A percentile compares a stretch with the other conserved stretches of the same genome.
phyloP scores from a whole-genome alignment of 2,329 filamentous ascomycete genomes.

The Penicillium nordicum region DNA sequence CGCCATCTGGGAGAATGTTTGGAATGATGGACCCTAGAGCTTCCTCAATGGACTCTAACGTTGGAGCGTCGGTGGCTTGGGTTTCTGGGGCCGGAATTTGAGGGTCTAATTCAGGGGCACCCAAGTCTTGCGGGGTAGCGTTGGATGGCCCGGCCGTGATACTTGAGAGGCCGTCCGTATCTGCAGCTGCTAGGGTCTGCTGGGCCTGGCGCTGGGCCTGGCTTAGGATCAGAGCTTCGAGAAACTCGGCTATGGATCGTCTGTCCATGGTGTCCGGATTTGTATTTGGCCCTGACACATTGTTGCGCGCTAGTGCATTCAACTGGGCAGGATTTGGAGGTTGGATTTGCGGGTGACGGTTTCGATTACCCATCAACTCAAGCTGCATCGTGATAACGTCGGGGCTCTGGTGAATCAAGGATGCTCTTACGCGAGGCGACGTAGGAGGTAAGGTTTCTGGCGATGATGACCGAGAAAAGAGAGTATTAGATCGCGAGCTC shows the following conservation, averaged over 20 bases:
- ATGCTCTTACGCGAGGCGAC: slow-evolving; percentile 43
- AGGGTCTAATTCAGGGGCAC: slow-evolving; percentile 2
- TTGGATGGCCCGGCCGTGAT: slow-evolving; percentile 20
- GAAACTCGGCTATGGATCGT: slow-evolving; percentile 34
- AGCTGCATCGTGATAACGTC: slow-evolving; percentile 46
- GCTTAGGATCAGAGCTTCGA: slow-evolving; percentile 35
- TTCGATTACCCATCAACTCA: slow-evolving; percentile 37
- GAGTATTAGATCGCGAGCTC: slow-evolving; percentile 39
- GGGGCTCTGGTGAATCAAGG: slow-evolving; percentile 42
- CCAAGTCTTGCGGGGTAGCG: slow-evolving; percentile 11
- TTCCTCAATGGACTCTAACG: slow-evolving; percentile 11
- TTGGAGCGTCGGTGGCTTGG: slow-evolving; percentile 1
- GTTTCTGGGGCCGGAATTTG: slow-evolving; percentile 8
- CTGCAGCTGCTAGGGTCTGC: slow-evolving; percentile 11
- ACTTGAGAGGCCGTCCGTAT: slow-evolving; percentile 26
- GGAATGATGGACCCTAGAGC: slow-evolving; percentile 10
- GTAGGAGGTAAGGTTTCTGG: slow-evolving; percentile 41
- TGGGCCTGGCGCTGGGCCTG: slow-evolving; percentile 23
- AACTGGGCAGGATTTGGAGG: slow-evolving; percentile 9
- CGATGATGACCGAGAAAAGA: slow-evolving; percentile 41
- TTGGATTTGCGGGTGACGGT: slow-evolving; percentile 21
- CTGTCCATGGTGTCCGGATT: slow-evolving; percentile 20
- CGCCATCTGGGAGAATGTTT: slow-evolving; percentile 31
- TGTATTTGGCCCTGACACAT: slow-evolving; percentile 11
- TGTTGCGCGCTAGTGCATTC: slow-evolving; percentile 13